These are phyloP conservation scores for Clonostachys rhizophaga DNA, from an alignment of 2,329 filamentous ascomycete genomes.

Conservation along the genomic window DNA sequence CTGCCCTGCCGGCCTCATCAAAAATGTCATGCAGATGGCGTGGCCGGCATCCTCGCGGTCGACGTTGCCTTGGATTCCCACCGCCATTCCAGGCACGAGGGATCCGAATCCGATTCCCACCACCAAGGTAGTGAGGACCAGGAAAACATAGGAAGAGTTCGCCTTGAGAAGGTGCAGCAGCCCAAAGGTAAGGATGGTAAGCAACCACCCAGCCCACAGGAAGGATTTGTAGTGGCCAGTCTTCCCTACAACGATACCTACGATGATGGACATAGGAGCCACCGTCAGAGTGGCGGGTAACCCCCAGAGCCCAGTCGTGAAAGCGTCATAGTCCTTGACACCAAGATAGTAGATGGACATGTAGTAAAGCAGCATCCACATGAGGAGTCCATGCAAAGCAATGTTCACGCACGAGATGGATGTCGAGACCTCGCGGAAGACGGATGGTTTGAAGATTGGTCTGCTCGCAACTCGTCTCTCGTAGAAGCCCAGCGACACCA, in stretches of 20 bases:
- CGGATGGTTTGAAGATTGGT: constrained; percentile 13
- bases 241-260: constrained; percentile 47
- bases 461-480: constrained; percentile 6
- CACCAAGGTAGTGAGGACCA: constrained; percentile 58
- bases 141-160: constrained; percentile 43
- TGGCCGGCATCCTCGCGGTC: constrained; percentile 10
- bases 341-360: constrained; percentile 16
- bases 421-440: constrained; percentile 12
- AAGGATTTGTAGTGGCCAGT: constrained; percentile 57
- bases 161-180: constrained; percentile 41
- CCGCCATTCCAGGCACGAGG: constrained; percentile 58
- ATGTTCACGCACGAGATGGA: constrained; percentile 11
- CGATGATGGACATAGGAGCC: constrained; percentile 52
- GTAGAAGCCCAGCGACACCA: constrained; percentile 22
- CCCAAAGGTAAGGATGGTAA: constrained; percentile 55
- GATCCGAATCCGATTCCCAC: constrained; percentile 59
- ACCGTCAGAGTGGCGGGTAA: constrained; percentile 60
- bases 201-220: constrained; percentile 56
- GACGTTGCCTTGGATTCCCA: constrained; percentile 54
- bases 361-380: constrained; percentile 20
- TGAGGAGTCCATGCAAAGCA: constrained; percentile 13
- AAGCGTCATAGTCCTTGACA: constrained; percentile 10
- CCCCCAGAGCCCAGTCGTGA: constrained; percentile 35
- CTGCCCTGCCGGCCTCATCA: constrained; percentile 16
- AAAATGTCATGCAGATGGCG: constrained; percentile 15